Base-by-base conservation (phyloP, 352 stramenopile genomes). In the Phytophthora syringae region DNA sequence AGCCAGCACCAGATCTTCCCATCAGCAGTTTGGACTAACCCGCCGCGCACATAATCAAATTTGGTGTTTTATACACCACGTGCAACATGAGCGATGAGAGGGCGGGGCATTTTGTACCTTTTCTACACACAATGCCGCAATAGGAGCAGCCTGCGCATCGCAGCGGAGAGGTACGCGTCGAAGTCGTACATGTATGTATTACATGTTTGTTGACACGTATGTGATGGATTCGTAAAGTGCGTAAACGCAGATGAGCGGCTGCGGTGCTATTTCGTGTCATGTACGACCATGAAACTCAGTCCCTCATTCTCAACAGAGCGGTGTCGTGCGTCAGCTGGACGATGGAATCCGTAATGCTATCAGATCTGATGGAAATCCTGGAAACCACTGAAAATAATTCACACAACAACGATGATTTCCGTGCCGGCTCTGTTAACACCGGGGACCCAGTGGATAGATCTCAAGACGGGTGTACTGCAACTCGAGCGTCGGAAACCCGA, bases 221-320 rank as follows among this genome's bases (percentile, higher is more conserved):
- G n/a, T n/a, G n/a, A n/a, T n/a, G n/a, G n/a, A n/a, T n/a, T n/a
- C n/a, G n/a, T n/a, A n/a, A n/a, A n/a, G n/a, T n/a, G n/a, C n/a
- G n/a, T n/a, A n/a, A n/a, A n/a, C n/a, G n/a, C n/a, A n/a, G n/a
- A 32, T 32, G 27, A 32, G 27, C 27, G 27, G 27, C 27, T 32
- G n/a, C n/a, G n/a, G n/a, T n/a, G n/a, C n/a, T n/a, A n/a, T n/a
- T n/a, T n/a, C n/a, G n/a, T n/a, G n/a, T n/a, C n/a, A n/a, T n/a
- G n/a, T n/a, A n/a, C n/a, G n/a, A n/a, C n/a, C n/a, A n/a, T n/a
- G 16, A 12, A 39, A 39, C 11, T 12, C 15, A 37, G 25, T 22
- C 44, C 15, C 44, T 49, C 45, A 64, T 50, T 64, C 44, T 39
- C 42, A 30, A 13, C n/a, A 11, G n/a, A 64, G 37, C 6, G 7